phyloP scores from a whole-genome alignment of 2,329 filamentous ascomycete genomes.

The Neonectria magnoliae region DNA sequence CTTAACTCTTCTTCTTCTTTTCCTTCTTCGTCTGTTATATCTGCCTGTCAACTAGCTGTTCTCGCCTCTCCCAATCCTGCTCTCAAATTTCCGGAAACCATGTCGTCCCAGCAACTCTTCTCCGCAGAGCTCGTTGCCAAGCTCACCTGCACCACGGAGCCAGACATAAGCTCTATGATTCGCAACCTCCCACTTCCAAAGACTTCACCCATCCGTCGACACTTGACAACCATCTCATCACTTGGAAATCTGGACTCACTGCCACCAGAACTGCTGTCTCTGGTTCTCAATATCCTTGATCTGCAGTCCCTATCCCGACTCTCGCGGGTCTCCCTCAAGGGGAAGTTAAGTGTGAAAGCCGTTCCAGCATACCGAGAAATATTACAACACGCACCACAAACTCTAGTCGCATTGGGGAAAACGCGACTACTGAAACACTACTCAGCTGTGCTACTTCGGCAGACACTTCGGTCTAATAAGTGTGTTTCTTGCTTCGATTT shows the following conservation, averaged over 20 bases:
- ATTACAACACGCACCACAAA: constrained; percentile 48
- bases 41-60: no score
- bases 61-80: no score
- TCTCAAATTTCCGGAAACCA: background rate
- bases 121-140: background rate
- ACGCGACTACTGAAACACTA: constrained; percentile 31
- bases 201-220: background rate
- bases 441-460: constrained; percentile 31
- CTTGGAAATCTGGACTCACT: constrained; percentile 37
- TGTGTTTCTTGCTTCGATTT: constrained; percentile 43
- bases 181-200: background rate
- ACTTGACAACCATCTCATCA: constrained; percentile 3
- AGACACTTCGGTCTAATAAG: constrained; percentile 27
- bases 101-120: background rate
- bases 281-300: constrained; percentile 37
- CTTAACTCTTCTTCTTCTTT: no score
- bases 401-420: constrained; percentile 29
- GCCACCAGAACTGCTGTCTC: constrained; percentile 31
- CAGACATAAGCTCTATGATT: no score
- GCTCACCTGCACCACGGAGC: background rate
- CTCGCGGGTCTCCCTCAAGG: constrained; percentile 32
- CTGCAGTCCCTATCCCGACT: constrained; percentile 38
- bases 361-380: constrained; percentile 51
- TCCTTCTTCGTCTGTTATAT: no score
- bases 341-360: constrained; percentile 31